These are phyloP conservation scores for Neurospora pannonica DNA, from an alignment of 495 filamentous ascomycete genomes.

Conservation along the genomic window DNA sequence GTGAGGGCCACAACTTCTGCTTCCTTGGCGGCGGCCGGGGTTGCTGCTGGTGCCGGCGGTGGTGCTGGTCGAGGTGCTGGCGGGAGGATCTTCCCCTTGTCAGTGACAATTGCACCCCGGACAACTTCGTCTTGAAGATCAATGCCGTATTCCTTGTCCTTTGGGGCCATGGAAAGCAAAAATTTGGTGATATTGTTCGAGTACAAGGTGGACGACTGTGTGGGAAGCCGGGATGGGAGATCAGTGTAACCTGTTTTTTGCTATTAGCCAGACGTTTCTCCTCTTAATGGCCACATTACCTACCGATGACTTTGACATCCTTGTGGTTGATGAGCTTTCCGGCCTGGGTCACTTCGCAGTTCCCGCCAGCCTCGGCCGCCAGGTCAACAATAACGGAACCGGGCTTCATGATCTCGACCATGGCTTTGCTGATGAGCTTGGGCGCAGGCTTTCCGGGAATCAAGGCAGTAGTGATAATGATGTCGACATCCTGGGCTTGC, in stretches of 20 bases:
- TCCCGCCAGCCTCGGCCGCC: constrained; percentile 71
- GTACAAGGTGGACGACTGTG: constrained; percentile 73
- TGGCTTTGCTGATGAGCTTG: constrained; percentile 66
- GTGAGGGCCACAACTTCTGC: constrained; percentile 54
- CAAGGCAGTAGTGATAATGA: constrained; percentile 73
- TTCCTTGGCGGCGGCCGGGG: constrained; percentile 43
- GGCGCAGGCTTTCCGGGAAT: constrained; percentile 71
- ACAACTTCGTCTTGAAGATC: constrained; percentile 73
- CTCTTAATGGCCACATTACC: constrained; percentile 7
- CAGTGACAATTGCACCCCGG: constrained; percentile 67
- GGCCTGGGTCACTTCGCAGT: constrained; percentile 65
- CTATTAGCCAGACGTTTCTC: constrained; percentile 5
- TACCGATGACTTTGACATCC: constrained; percentile 71
- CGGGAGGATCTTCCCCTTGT: constrained; percentile 62
- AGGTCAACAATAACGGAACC: constrained; percentile 75
- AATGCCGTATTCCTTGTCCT: constrained; percentile 63
- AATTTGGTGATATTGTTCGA: constrained; percentile 83
- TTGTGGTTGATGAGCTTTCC: constrained; percentile 58
- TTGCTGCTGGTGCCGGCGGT: constrained; percentile 49
- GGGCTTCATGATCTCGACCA: constrained; percentile 72
- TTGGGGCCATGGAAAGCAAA: constrained; percentile 64
- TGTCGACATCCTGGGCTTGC: constrained; percentile 75
- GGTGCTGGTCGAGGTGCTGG: constrained; percentile 62
- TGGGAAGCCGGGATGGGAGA: constrained; percentile 67
- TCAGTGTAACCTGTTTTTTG: constrained; percentile 58